Conservation (phyloP, 768 basidiomycete genomes). For the Boletus coccyginus region DNA sequence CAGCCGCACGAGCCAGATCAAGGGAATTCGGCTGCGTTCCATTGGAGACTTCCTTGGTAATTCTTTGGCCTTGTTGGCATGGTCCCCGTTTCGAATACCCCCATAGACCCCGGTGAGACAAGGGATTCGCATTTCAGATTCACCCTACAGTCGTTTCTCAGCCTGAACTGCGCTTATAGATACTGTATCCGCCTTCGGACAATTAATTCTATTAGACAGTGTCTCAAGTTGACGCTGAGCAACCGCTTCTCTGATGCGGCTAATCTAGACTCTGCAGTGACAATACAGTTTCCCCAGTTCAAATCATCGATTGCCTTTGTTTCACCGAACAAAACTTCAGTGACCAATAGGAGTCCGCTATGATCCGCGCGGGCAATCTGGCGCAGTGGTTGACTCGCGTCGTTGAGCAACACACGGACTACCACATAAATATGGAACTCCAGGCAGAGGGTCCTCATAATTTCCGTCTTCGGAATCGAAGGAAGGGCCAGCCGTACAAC, state of each 20-base stretch:
- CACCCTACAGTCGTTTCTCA: conserved; percentile 9
- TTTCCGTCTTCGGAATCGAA: not conserved
- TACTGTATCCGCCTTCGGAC: not conserved
- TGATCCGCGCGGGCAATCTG: not conserved
- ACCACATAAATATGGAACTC: not conserved
- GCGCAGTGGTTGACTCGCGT: not conserved
- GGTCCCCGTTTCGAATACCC: conserved; percentile 6
- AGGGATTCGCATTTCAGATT: conserved; percentile 21
- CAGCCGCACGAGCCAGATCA: conserved; percentile 6
- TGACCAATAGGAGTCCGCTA: not conserved
- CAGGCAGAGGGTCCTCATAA: not conserved
- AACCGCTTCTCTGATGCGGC: conserved; percentile 8
- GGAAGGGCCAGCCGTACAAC: not conserved
- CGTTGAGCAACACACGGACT: not conserved
- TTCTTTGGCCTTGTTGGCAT: conserved; percentile 20
- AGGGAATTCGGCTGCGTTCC: not conserved
- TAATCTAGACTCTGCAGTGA: not conserved
- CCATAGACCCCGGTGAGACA: not conserved
- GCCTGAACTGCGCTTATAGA: not conserved
- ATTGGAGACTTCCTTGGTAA: conserved; percentile 9
- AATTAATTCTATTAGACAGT: conserved; percentile 3
- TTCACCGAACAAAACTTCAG: not conserved
- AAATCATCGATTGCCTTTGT: not conserved
- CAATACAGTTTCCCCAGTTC: not conserved
- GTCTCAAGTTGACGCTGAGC: conserved; percentile 6